Percentiles rank a stretch among this genome's conserved stretches.
These are phyloP conservation scores for Dioscorea cayenensis DNA, from an alignment of 116 monocot species.

Conservation along the genomic window DNA sequence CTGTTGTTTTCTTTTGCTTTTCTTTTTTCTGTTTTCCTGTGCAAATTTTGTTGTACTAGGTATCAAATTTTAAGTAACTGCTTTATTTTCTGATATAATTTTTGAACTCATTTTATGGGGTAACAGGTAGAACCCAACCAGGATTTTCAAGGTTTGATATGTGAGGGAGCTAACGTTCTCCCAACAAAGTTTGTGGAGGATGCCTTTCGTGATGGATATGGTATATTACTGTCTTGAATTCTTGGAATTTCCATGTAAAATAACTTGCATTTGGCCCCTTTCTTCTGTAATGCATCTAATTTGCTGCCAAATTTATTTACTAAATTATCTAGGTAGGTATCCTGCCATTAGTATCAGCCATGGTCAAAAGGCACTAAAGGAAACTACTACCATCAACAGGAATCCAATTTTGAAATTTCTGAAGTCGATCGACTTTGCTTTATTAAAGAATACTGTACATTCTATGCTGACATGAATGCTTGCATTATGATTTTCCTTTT, in stretches of 20 bases:
- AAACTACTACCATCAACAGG: neutral
- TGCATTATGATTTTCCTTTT: no score
- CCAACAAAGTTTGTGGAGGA: slow-evolving; percentile 93
- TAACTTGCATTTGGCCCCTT: neutral
- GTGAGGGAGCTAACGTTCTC: slow-evolving; percentile 93
- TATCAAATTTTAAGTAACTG: neutral
- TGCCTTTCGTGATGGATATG: slow-evolving; percentile 90
- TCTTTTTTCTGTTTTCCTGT: neutral
- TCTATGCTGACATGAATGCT: no score
- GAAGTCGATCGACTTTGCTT: neutral
- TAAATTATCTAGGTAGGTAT: neutral
- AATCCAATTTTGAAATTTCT: neutral
- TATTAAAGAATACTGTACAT: no score
- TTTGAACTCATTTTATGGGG: slow-evolving; percentile 12
- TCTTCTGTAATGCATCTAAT: neutral
- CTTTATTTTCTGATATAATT: neutral
- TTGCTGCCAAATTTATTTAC: neutral
- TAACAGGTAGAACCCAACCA: slow-evolving; percentile 97
- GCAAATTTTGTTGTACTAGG: neutral
- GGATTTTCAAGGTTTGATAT: slow-evolving; percentile 88
- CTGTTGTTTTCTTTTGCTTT: neutral
- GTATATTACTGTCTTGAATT: slow-evolving; percentile 32
- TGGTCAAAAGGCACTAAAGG: neutral
- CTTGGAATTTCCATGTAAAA: neutral
- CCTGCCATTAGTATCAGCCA: neutral